Evolutionary conservation across 495 filamentous ascomycete species (phyloP), one percentile per base, ranked within the genome.

Genomic region (Chaetomium fimeti): DNA sequence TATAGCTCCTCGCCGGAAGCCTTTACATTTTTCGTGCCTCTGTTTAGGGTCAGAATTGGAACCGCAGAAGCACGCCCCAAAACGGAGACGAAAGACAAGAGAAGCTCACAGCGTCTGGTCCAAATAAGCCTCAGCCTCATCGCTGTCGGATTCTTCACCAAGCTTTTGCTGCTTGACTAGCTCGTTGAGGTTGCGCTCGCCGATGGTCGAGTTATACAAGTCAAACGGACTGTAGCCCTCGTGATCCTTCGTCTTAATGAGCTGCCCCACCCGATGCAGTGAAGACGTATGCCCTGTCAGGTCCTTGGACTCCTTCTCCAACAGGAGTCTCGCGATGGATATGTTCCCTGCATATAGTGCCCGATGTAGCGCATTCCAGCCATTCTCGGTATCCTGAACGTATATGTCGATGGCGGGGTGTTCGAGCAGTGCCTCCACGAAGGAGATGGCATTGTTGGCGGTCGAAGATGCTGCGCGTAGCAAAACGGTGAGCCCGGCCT

Each of bases 191-290:
- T 71, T 70, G 6, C 81, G 79, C 53, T 88, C 83, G 52, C 85
- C 86, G 59, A 97, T 92, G 15, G 91, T 93, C 25, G 88, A 84
- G 53, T 88, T 88, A 68, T 94, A 97, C 18, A 98, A 80, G 72
- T 98, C 93, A 64, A 97, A 95, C 0, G 94, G 93, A 62, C 92
- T 96, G 68, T 93, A 90, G 20, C 95, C 95, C 73, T 97, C 93
- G 53, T 89, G 87, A 68, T 98, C 94, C 73, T 98, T 98, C 57
- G 94, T 88, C 77, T 96, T 97, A 68, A 97, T 93, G 28, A 97
- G 76, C 36, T 86, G 85, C 25, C 84, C 85, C 13, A 83, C 78
- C 36, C 75, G 73, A 40, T 72, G 66, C n/a, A 81, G 53, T 24
- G 75, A 74, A 48, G 74, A 77, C 3, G 78, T 78, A 32, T 80